These are phyloP conservation scores for Fusarium euwallaceae DNA, from an alignment of 2,329 filamentous ascomycete genomes.

Conservation along the genomic window DNA sequence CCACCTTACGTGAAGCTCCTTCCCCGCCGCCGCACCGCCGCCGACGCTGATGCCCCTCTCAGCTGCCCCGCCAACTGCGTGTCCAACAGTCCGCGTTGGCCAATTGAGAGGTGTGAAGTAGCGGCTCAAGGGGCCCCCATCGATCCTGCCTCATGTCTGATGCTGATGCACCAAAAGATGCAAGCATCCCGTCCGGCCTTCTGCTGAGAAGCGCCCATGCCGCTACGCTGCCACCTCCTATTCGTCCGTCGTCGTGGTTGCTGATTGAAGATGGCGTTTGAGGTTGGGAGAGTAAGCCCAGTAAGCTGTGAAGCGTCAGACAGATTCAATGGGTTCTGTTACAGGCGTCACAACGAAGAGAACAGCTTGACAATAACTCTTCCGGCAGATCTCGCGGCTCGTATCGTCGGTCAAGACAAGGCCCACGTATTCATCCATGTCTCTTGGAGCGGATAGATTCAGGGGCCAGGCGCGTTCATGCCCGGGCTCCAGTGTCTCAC, in stretches of 20 bases:
- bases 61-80: slow-evolving; percentile 46
- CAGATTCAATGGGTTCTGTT: neutral
- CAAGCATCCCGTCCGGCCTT: slow-evolving; percentile 7
- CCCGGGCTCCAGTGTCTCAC: slow-evolving; percentile 24
- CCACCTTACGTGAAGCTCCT: slow-evolving; percentile 39
- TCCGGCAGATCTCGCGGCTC: neutral
- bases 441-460: slow-evolving; percentile 5
- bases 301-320: neutral
- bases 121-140: slow-evolving; percentile 22
- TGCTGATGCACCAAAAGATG: slow-evolving; percentile 31
- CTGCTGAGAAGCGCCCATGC: slow-evolving; percentile 38
- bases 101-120: slow-evolving; percentile 25
- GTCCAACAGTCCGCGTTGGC: slow-evolving; percentile 31
- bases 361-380: neutral
- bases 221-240: slow-evolving; percentile 38
- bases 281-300: slow-evolving; percentile 24
- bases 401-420: neutral
- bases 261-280: slow-evolving; percentile 15
- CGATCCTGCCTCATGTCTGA: slow-evolving; percentile 33
- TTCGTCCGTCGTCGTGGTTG: slow-evolving; percentile 29
- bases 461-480: slow-evolving; percentile 9
- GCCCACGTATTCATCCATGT: neutral
- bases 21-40: slow-evolving; percentile 32
- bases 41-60: slow-evolving; percentile 43
- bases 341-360: neutral